Base-by-base conservation (phyloP, 2,329 filamentous ascomycete genomes). In the Pseudohalonectria lignicola region DNA sequence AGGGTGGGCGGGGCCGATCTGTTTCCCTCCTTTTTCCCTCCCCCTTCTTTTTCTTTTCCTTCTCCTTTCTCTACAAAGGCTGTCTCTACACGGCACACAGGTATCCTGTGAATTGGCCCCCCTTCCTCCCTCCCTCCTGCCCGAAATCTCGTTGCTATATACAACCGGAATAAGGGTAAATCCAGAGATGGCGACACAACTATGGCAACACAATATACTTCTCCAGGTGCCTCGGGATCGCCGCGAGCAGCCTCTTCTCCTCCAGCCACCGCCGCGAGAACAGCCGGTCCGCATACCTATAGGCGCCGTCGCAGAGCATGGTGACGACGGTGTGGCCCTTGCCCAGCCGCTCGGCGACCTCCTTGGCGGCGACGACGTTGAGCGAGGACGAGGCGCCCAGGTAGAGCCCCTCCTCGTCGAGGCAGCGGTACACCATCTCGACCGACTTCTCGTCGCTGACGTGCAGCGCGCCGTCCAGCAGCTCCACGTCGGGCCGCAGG, bases 371-470 rank as follows among this genome's bases (percentile, higher is more conserved):
- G 6, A 90, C 92, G 12, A 98, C 92, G 56, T 98, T 98, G 52
- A 98, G 67, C 42, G 86, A 84, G 18, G 86, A 94, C 63, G 86
- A 94, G 28, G 92, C 92, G 45, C 92, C 92, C 2, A 98, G 71
- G 59, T 98, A 98, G 37, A 98, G 64, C 2, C 92, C 92, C 58
- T 98, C 92, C 62, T 96, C 87, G 53, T 96, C 88, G 45, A 98
- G 67, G 55, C 90, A 94, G 46, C 90, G 71, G 66, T 96, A 98
- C 32, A 98, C 86, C 92, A 95, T 96, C 62, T 85, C 86, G 49
- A 98, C 90, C 52, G 80, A 93, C 74, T 94, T 88, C 66, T 92
- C 87, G 56, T 98, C 92, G 43, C 77, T 73, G 49, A 98, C 86
- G 56, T 80, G 71, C 51, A 98, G 54, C 26, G 86, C 86, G 41